phyloP scores from a whole-genome alignment of 2,329 filamentous ascomycete species.

The Talaromyces sp. region DNA sequence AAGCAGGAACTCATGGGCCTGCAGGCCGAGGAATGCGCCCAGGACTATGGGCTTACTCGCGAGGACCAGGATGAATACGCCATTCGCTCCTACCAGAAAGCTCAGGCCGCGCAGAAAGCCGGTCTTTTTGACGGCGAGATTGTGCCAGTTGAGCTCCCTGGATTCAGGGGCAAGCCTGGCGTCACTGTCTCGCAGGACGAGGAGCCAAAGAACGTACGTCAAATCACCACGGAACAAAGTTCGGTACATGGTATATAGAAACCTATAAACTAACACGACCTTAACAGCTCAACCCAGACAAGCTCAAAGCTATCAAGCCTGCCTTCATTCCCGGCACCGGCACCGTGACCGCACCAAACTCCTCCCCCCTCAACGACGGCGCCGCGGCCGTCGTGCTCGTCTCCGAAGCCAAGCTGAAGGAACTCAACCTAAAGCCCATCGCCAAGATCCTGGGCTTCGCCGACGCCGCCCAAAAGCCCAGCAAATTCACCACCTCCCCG shows the following conservation, averaged over 20 bases:
- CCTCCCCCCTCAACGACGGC: slow-evolving; percentile 92
- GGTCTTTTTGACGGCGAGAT: slow-evolving; percentile 85
- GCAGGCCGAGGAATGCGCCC: slow-evolving; percentile 83
- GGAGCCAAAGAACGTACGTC: slow-evolving; percentile 79
- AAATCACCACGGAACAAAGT: not conserved
- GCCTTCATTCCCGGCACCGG: slow-evolving; percentile 71
- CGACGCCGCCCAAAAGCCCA: slow-evolving; percentile 84
- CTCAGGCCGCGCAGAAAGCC: slow-evolving; percentile 74
- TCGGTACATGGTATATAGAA: not conserved
- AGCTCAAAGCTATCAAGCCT: slow-evolving; percentile 78
- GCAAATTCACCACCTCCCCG: slow-evolving; percentile 93
- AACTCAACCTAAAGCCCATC: slow-evolving; percentile 83
- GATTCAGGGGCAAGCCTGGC: slow-evolving; percentile 83
- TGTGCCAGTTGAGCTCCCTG: slow-evolving; percentile 78
- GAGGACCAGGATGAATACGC: slow-evolving; percentile 93
- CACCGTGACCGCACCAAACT: slow-evolving; percentile 93
- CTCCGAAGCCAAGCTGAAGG: slow-evolving; percentile 88
- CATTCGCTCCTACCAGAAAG: slow-evolving; percentile 91
- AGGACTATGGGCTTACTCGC: slow-evolving; percentile 73
- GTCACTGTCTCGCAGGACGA: slow-evolving; percentile 80
- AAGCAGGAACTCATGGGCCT: slow-evolving; percentile 97
- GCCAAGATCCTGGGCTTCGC: slow-evolving; percentile 98
- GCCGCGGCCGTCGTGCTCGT: slow-evolving; percentile 88
- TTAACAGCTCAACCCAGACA: slow-evolving; percentile 64
- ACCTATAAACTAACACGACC: not conserved